Evolutionary conservation across 306 rosid species (phyloP), one percentile per base, ranked within the genome.

Genomic region (Fragaria iinumae): DNA sequence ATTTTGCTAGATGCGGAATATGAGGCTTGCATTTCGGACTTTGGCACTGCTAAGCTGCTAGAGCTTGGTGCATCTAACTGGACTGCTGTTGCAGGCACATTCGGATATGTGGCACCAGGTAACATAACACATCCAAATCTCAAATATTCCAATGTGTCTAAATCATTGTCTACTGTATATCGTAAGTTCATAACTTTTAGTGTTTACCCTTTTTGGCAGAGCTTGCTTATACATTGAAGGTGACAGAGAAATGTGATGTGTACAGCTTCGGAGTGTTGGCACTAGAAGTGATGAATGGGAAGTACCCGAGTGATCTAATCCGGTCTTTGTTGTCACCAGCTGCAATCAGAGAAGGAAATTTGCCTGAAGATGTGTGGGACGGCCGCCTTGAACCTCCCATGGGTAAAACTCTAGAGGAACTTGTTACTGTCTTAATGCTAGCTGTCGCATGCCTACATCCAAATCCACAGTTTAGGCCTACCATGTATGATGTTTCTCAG

Each of bases 81-180:
- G 84, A 83, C 84, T 10, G 65, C 71, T 7, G 55, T 85, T n/a
- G 89, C 84, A 6, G 86, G 86, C 43, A 85, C 89, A 29, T 73
- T 76, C 39, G 86, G 84, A n/a, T 85, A 85, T 41, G 36, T 82
- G 56, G 89, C 89, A 25, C 89, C 89, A 73, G 89, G 89, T 85
- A 82, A 43, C 39, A 21, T 47, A 21, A 25, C 67, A 55, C 7
- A n/a, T 13, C 4, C 17, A 6, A 3, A 16, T 65, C 23, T 67
- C 72, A n/a, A 11, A 11, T 66, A n/a, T 66, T 11, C 50, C 16
- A 2, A 2, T n/a, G 52, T 41, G 32, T 67, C 9, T 41, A 67
- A n/a, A 6, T n/a, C 17, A 18, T 8, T 66, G 49, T 66, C 16
- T 2, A 2, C 10, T 10, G 27, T 20, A 18, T 18, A 39, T 60